Conservation (phyloP, 2,329 filamentous ascomycete species). For the Botrytis squamosa region DNA sequence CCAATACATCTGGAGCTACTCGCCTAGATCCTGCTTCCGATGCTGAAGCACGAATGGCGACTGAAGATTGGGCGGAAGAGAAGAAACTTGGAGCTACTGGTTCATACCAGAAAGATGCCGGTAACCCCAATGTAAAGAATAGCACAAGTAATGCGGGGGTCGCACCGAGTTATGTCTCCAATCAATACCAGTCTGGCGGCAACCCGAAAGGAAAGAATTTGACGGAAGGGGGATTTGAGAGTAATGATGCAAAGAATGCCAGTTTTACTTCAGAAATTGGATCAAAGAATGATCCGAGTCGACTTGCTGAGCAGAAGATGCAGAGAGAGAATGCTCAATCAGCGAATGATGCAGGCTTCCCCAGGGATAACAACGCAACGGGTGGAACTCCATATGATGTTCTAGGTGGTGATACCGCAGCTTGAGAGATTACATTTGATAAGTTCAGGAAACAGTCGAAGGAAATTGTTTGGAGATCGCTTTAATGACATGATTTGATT, state of each 20-base stretch:
- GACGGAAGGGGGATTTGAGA: slow-evolving; percentile 36
- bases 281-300: slow-evolving; percentile 48
- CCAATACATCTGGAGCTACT: slow-evolving; percentile 52
- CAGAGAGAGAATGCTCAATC: slow-evolving; percentile 32
- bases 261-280: slow-evolving; percentile 45
- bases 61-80: slow-evolving; percentile 31
- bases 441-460: neutral
- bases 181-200: slow-evolving; percentile 26
- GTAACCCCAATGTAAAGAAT: slow-evolving; percentile 15
- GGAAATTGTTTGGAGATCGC: neutral
- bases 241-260: slow-evolving; percentile 35
- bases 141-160: slow-evolving; percentile 25
- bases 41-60: slow-evolving; percentile 31
- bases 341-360: slow-evolving; percentile 27
- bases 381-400: slow-evolving; percentile 16
- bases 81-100: slow-evolving; percentile 29
- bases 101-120: slow-evolving; percentile 21
- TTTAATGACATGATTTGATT: neutral
- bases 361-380: slow-evolving; percentile 27
- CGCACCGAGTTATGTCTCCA: slow-evolving; percentile 36
- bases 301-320: slow-evolving; percentile 48
- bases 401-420: slow-evolving; percentile 10
- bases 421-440: neutral
- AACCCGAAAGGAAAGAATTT: slow-evolving; percentile 37
- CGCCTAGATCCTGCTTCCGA: slow-evolving; percentile 45